These are phyloP conservation scores for Xanthoconium purpureum DNA, from an alignment of 768 basidiomycete species.

Conservation along the genomic window DNA sequence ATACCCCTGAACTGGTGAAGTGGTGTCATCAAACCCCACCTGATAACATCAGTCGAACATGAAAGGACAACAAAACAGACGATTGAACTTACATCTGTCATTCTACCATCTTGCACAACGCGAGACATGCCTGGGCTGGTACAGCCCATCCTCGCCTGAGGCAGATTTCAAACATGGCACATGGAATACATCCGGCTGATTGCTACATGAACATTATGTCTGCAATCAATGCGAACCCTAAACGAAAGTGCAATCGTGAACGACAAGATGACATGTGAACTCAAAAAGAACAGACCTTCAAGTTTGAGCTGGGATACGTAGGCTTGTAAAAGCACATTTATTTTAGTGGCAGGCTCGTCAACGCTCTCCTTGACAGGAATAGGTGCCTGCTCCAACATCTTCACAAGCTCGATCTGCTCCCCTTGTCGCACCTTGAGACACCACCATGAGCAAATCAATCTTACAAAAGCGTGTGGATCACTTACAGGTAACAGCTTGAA, in stretches of 20 bases:
- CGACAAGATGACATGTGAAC: background rate
- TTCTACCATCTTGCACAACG: conserved; percentile 96
- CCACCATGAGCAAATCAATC: background rate
- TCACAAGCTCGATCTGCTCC: conserved; percentile 39
- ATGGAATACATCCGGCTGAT: conserved; percentile 69
- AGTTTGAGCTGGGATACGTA: conserved; percentile 5
- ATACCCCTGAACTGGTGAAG: conserved; percentile 93
- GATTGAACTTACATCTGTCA: conserved; percentile 60
- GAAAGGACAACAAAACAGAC: background rate
- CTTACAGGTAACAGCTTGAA: conserved; percentile 15
- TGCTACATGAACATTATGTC: conserved; percentile 96
- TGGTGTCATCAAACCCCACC: conserved; percentile 98
- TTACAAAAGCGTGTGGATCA: conserved; percentile 1
- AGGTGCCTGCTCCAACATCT: conserved; percentile 1
- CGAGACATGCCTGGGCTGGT: conserved; percentile 86
- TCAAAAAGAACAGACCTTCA: background rate
- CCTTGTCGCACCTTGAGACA: conserved; percentile 57
- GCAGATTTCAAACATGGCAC: conserved; percentile 3
- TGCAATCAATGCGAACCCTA: conserved; percentile 1
- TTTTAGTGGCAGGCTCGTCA: conserved; percentile 95
- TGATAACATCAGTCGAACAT: conserved; percentile 28
- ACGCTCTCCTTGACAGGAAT: conserved; percentile 97
- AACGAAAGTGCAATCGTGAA: background rate
- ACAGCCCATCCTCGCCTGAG: conserved; percentile 90
- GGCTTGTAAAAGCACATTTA: conserved; percentile 59